Evolutionary conservation across 805 yeast genomes (phyloP).

Genomic region (Soucietia sequanensis): DNA sequence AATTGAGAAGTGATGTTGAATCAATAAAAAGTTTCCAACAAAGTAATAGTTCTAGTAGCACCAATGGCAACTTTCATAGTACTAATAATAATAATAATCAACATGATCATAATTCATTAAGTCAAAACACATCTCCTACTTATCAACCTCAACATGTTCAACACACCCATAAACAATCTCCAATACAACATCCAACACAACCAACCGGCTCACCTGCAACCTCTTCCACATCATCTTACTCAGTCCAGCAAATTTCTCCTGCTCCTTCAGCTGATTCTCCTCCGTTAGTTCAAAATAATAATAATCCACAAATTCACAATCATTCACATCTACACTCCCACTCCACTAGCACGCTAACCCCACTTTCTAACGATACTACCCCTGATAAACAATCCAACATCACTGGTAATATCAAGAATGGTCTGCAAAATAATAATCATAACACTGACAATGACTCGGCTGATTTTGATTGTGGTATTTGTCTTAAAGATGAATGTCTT

Average conservation of each 20-base stretch:
- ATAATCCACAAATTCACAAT: neutral
- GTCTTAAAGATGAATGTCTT: constrained; percentile 65
- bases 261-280: constrained; percentile 52
- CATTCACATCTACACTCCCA: constrained; percentile 1
- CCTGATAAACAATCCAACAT: constrained; percentile 9
- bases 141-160: constrained; percentile 5
- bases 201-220: constrained; percentile 28
- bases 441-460: constrained; percentile 7
- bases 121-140: constrained; percentile 13
- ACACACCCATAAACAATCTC: constrained; percentile 8
- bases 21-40: constrained; percentile 17
- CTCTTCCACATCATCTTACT: constrained; percentile 23
- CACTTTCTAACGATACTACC: constrained; percentile 11
- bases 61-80: no score
- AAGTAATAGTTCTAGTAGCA: no score
- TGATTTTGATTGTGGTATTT: constrained; percentile 59
- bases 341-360: constrained; percentile 10
- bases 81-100: no score
- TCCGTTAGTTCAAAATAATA: constrained; percentile 20
- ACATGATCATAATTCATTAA: no score
- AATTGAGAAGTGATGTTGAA: constrained; percentile 32
- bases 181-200: constrained; percentile 3
- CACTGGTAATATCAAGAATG: no score
- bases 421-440: constrained; percentile 1
- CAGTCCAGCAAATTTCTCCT: constrained; percentile 51